These are phyloP conservation scores for Leccinum truebloodii DNA, from an alignment of 768 basidiomycete genomes.

Conservation along the genomic window DNA sequence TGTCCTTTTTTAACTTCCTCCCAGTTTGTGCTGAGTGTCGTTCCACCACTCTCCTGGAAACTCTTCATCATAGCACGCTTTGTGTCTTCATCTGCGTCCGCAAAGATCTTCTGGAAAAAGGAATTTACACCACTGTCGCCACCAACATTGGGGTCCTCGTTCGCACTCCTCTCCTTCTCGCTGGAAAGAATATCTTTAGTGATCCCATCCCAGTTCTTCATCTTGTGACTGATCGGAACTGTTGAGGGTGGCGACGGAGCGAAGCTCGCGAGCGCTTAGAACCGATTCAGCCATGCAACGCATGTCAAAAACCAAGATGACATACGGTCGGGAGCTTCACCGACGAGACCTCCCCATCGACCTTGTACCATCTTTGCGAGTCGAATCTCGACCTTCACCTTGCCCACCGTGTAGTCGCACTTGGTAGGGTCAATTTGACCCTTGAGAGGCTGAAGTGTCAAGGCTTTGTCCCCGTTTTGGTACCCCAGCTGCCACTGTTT, in stretches of 20 bases:
- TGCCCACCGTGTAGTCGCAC: conserved; percentile 69
- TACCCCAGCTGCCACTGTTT: conserved; percentile 38
- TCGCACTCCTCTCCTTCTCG: conserved; percentile 68
- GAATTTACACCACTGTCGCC: conserved; percentile 84
- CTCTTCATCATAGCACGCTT: conserved; percentile 98
- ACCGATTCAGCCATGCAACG: background rate
- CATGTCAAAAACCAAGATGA: conserved; percentile 11
- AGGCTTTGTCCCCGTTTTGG: conserved; percentile 65
- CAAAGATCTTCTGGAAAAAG: conserved; percentile 91
- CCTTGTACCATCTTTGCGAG: conserved; percentile 67
- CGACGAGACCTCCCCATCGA: conserved; percentile 75
- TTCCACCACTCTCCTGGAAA: conserved; percentile 92
- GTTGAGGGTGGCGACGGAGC: conserved; percentile 37
- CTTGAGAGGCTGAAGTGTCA: conserved; percentile 77
- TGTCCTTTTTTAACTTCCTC: conserved; percentile 71
- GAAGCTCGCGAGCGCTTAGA: conserved; percentile 18
- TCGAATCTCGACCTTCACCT: conserved; percentile 86
- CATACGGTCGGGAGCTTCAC: conserved; percentile 77
- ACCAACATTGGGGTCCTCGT: conserved; percentile 87
- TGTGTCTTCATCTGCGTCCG: conserved; percentile 89
- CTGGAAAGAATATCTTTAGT: conserved; percentile 62
- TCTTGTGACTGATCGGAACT: conserved; percentile 39
- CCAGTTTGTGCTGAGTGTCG: conserved; percentile 96
- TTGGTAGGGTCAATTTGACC: conserved; percentile 71
- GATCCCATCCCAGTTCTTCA: conserved; percentile 91